phyloP scores from a whole-genome alignment of 2,329 filamentous ascomycete genomes.

The Dactylellina cionopaga region DNA sequence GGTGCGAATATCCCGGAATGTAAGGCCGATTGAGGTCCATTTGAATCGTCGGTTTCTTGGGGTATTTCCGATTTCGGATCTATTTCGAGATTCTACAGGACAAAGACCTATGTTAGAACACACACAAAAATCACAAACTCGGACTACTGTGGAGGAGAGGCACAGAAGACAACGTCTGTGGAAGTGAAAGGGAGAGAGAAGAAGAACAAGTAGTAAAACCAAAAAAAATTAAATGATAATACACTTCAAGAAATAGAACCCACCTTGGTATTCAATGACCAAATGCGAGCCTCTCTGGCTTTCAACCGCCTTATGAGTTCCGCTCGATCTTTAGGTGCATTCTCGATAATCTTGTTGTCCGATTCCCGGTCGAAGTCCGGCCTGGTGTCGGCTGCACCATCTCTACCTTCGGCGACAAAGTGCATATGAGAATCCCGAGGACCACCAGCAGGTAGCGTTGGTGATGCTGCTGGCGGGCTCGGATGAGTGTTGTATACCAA shows the following conservation, averaged over 20 bases:
- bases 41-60: constrained; percentile 59
- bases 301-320: constrained; percentile 88
- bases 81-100: constrained; percentile 56
- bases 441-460: constrained; percentile 20
- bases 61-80: constrained; percentile 56
- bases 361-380: constrained; percentile 11
- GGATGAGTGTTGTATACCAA: constrained; percentile 51
- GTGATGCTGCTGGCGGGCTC: constrained; percentile 38
- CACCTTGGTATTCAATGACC: constrained; percentile 74
- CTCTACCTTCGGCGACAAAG: constrained; percentile 19
- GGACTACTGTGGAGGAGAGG: neutral
- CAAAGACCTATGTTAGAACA: constrained; percentile 49
- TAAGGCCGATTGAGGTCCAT: constrained; percentile 80
- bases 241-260: constrained; percentile 45
- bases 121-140: neutral
- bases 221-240: constrained; percentile 17
- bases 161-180: constrained; percentile 53
- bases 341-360: constrained; percentile 6
- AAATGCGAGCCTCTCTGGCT: constrained; percentile 77
- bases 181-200: constrained; percentile 5
- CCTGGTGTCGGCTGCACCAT: constrained; percentile 40
- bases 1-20: constrained; percentile 75
- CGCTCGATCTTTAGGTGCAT: constrained; percentile 67
- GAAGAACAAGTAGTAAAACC: no score
- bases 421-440: constrained; percentile 33